A percentile compares a stretch with the other conserved stretches of the same genome.
Conservation (phyloP, 306 rosid genomes). For the Rubus parviflorus region DNA sequence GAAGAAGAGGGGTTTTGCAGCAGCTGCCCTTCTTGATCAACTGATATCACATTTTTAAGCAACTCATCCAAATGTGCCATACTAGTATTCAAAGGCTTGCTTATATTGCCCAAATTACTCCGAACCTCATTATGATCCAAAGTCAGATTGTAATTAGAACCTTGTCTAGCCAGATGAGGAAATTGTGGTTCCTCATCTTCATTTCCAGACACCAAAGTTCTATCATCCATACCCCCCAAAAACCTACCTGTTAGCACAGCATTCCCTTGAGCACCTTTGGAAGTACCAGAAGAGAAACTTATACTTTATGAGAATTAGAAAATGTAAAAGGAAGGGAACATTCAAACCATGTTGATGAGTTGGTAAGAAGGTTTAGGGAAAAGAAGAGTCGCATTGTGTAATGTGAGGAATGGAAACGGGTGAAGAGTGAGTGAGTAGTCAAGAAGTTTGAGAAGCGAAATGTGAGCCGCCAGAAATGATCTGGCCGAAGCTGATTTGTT, state of each 20-base stretch:
- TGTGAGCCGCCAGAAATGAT: constrained; percentile 41
- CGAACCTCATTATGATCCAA: constrained; percentile 38
- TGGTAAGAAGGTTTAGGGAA: not conserved
- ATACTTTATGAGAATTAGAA: not conserved
- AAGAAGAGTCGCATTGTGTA: constrained; percentile 2
- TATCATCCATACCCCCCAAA: constrained; percentile 22
- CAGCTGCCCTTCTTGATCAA: constrained; percentile 34
- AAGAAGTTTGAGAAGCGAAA: constrained; percentile 26
- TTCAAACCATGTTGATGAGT: not conserved
- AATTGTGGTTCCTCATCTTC: constrained; percentile 25
- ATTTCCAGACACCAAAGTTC: constrained; percentile 32
- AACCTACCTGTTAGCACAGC: not conserved
- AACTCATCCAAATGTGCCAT: constrained; percentile 39
- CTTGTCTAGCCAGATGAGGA: constrained; percentile 23
- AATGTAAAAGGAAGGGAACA: not conserved
- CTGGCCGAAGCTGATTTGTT: constrained; percentile 21
- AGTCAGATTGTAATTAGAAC: constrained; percentile 25
- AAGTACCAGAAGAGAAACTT: not conserved
- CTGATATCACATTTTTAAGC: constrained; percentile 31
- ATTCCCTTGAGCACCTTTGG: not conserved
- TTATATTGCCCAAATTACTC: constrained; percentile 33
- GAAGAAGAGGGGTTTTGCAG: constrained; percentile 39
- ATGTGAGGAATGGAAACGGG: not conserved
- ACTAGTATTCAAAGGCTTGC: constrained; percentile 25
- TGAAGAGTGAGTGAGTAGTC: not conserved